A percentile compares a stretch with the other conserved stretches of the same genome.
phyloP scores from a whole-genome alignment of 176 grass and related monocot species.

The Triticum monococcum region DNA sequence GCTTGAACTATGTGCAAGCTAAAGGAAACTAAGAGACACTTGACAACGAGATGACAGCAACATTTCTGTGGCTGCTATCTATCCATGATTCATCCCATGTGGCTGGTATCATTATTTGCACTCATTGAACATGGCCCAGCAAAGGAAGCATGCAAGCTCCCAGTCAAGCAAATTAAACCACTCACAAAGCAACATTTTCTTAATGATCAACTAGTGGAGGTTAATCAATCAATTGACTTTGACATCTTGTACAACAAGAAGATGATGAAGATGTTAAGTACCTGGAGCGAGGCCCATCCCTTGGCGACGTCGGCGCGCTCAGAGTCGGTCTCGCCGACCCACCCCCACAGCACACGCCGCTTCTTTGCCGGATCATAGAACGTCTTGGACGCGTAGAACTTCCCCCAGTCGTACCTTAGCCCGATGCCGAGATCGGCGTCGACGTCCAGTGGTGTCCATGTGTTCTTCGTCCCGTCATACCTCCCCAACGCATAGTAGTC shows the following conservation, averaged over 20 bases:
- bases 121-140: neutral
- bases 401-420: constrained; percentile 90
- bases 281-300: constrained; percentile 92
- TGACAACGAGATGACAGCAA: neutral
- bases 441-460: constrained; percentile 53
- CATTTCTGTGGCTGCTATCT: neutral
- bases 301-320: constrained; percentile 73
- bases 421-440: constrained; percentile 63
- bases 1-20: neutral
- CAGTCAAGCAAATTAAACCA: neutral
- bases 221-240: neutral
- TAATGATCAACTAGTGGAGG: neutral
- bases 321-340: constrained; percentile 84
- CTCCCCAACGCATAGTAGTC: constrained; percentile 84
- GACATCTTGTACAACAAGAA: neutral
- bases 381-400: constrained; percentile 91
- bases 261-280: neutral
- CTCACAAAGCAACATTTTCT: neutral
- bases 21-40: neutral
- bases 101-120: neutral
- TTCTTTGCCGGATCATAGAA: constrained; percentile 75
- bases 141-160: neutral
- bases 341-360: constrained; percentile 77
- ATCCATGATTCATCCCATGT: neutral
- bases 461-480: constrained; percentile 42